Evolutionary conservation across 495 filamentous ascomycete genomes (phyloP), one percentile per base, ranked within the genome.

Genomic region (Hypoxylon intermedium): DNA sequence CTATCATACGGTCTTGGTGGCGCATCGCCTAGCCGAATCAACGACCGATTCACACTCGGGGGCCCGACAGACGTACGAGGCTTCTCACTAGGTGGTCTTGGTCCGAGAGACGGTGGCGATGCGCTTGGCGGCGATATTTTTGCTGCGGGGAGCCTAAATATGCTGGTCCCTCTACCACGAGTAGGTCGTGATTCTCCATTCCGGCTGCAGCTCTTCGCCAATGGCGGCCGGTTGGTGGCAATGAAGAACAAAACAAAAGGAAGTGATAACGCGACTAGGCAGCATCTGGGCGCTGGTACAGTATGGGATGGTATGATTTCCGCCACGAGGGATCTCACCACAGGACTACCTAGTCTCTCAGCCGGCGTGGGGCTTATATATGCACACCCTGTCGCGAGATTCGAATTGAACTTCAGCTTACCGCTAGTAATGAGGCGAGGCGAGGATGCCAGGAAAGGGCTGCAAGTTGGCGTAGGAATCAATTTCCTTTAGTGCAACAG

Each of bases 21-120:
- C 59, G 63, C 85, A 72, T 24, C 79, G 26, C 84, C 88, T 2
- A 93, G 90, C 45, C 84, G 90, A 20, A 82, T 97, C 61, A 97
- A 93, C 73, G 94, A 98, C 73, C 92, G 94, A 24, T 98, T 98
- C 79, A 84, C 88, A 46, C 90, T 98, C 33, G 94, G 94, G 40
- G 94, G 95, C 0, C 93, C 94, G 0, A 96, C 92, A 16, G 92
- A 96, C 69, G 91, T 98, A 23, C 89, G 94, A 45, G 94, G 93
- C 4, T 98, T 98, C 82, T 88, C 90, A 23, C 82, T 96, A 31
- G 87, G 84, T 16, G 95, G 95, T 3, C 79, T 98, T 11, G 94
- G 94, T 9, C 91, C 93, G 3, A 89, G 85, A 58, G 94, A 98
- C 67, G 89, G 91, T 2, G 58, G 71, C 9, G 94, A 98, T 74